Percentiles rank a stretch among this genome's conserved stretches.
These are phyloP conservation scores for Mortierella sp. DNA, from an alignment of 371 early-diverging fungal genomes.

Conservation along the genomic window DNA sequence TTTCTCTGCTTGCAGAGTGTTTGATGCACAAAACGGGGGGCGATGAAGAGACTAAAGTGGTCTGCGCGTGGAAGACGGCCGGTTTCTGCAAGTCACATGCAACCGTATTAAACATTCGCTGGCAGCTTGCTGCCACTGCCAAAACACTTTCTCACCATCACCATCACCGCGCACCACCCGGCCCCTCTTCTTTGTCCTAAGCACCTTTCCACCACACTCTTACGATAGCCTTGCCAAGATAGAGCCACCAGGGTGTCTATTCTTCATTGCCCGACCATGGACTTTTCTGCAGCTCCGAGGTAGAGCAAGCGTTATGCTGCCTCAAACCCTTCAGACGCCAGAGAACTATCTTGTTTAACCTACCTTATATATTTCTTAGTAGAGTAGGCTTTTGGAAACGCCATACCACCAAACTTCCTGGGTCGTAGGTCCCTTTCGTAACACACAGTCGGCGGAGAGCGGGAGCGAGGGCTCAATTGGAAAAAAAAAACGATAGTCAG, in stretches of 20 bases:
- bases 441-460: not conserved
- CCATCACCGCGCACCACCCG: conserved; percentile 1
- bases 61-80: too few relatives aligned
- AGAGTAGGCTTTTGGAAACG: conserved; percentile 53
- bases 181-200: not conserved
- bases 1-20: too few relatives aligned
- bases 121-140: not conserved
- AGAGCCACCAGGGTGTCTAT: too few relatives aligned
- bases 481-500: not conserved
- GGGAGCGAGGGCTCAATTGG: not conserved
- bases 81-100: not conserved
- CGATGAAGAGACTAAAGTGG: too few relatives aligned
- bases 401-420: conserved; percentile 48
- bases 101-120: too few relatives aligned
- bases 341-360: not conserved
- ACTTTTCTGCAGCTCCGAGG: conserved; percentile 51
- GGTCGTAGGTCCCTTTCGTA: conserved; percentile 35
- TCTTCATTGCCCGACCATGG: conserved; percentile 19
- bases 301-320: conserved; percentile 5
- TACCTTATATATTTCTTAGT: not conserved
- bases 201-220: not conserved
- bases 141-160: not conserved
- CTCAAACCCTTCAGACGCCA: not conserved
- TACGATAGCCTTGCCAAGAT: not conserved
- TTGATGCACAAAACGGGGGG: too few relatives aligned